Conservation (phyloP, 495 filamentous ascomycete genomes). For the Pyrenopolyporus hunteri region DNA sequence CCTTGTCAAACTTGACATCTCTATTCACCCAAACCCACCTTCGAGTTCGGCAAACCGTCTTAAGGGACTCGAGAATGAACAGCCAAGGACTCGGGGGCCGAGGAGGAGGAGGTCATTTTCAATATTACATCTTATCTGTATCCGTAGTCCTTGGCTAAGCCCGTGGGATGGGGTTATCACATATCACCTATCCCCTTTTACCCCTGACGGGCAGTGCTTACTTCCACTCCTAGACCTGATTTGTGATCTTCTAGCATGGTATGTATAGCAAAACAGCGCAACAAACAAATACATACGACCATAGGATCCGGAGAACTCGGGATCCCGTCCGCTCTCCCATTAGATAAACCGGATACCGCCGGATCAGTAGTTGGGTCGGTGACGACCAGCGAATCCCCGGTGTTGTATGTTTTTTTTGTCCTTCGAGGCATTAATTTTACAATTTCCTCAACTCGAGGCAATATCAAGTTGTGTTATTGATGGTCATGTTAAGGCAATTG, state of each 20-base stretch:
- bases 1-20: slow-evolving; percentile 4
- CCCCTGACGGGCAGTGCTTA: no score
- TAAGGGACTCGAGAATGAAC: background rate
- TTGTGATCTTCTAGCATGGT: no score
- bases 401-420: slow-evolving; percentile 53
- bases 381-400: slow-evolving; percentile 57
- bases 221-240: no score
- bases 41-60: background rate
- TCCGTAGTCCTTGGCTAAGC: slow-evolving; percentile 7
- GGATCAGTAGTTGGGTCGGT: slow-evolving; percentile 58
- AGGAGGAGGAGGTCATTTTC: no score
- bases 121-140: background rate
- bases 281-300: slow-evolving; percentile 57
- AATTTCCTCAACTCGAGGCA: no score
- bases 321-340: slow-evolving; percentile 59
- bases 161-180: no score
- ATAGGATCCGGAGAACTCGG: slow-evolving; percentile 52
- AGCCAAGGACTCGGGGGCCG: background rate
- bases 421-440: no score
- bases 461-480: no score
- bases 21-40: background rate
- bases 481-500: no score
- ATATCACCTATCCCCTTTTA: no score
- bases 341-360: slow-evolving; percentile 49
- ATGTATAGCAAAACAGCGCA: no score